Conservation (phyloP, 176 grass and related monocot genomes). For the Raddia guianensis region DNA sequence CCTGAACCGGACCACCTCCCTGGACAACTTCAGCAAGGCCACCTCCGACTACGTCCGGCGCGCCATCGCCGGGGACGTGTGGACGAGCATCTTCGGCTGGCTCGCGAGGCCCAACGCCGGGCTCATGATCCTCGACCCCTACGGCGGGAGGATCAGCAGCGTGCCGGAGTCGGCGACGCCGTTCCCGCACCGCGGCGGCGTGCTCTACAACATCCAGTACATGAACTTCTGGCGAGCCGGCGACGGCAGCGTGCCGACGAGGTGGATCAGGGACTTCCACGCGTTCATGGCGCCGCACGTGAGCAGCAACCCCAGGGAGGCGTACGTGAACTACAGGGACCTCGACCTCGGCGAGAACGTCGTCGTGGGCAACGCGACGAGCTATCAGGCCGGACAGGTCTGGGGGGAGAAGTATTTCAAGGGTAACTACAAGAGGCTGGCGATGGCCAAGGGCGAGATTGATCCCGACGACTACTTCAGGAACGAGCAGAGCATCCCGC, state of each 20-base stretch:
- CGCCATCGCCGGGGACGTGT: conserved; percentile 26
- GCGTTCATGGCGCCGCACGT: conserved; percentile 49
- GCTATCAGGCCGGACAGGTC: conserved; percentile 45
- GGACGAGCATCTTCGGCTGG: conserved; percentile 21
- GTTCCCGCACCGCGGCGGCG: conserved; percentile 52
- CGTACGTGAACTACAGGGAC: conserved; percentile 65
- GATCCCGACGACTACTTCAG: conserved; percentile 63
- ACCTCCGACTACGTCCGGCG: conserved; percentile 58
- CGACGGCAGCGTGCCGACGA: background rate
- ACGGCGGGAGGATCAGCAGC: conserved; percentile 36
- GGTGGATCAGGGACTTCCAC: conserved; percentile 47
- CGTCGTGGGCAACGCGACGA: conserved; percentile 24
- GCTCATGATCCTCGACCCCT: conserved; percentile 53
- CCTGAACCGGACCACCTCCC: conserved; percentile 38
- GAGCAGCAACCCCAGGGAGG: conserved; percentile 42
- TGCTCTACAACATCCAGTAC: conserved; percentile 62
- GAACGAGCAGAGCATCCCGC: conserved; percentile 62
- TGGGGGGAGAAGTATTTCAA: conserved; percentile 53
- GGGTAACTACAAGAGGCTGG: conserved; percentile 42
- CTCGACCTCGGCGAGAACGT: conserved; percentile 52
- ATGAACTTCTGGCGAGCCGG: conserved; percentile 32
- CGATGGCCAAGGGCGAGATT: conserved; percentile 37
- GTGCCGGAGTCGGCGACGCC: conserved; percentile 40
- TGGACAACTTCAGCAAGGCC: conserved; percentile 23
- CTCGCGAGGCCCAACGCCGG: conserved; percentile 39